phyloP scores from a whole-genome alignment of 768 basidiomycete genomes.

The Gyrodon lividus region DNA sequence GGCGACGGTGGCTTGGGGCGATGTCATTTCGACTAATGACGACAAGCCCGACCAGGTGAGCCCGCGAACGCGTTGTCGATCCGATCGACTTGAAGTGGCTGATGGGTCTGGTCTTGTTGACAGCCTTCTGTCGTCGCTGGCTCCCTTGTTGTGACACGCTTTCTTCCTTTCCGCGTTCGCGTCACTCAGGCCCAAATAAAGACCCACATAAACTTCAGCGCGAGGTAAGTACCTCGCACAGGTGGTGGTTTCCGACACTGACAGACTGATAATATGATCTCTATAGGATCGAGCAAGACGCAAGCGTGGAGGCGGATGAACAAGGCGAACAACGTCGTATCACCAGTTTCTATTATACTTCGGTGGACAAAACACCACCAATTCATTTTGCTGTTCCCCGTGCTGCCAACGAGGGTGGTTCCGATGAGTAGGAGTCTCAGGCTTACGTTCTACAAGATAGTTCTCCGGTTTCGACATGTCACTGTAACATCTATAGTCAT shows the following conservation, averaged over 20 bases:
- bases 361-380: slow-evolving; percentile 29
- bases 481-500: not conserved
- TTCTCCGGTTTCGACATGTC: not conserved
- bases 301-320: slow-evolving; percentile 14
- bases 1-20: slow-evolving; percentile 35
- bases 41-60: slow-evolving; percentile 22
- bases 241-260: not conserved
- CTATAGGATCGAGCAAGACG: slow-evolving; percentile 27
- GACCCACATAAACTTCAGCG: slow-evolving; percentile 38
- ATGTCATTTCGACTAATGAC: slow-evolving; percentile 32
- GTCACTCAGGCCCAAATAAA: slow-evolving; percentile 36
- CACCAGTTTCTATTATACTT: slow-evolving; percentile 36
- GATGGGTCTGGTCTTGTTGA: no score
- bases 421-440: not conserved
- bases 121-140: slow-evolving; percentile 42
- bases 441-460: no score
- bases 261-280: not conserved
- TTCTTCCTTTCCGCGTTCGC: slow-evolving; percentile 41
- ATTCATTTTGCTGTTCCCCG: slow-evolving; percentile 31
- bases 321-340: slow-evolving; percentile 27
- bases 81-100: not conserved
- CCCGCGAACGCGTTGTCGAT: not conserved
- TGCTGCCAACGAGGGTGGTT: not conserved
- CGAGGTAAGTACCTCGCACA: slow-evolving; percentile 30
- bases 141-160: slow-evolving; percentile 37